These are phyloP conservation scores for Monosporascus cannonballus DNA, from an alignment of 2,329 filamentous ascomycete species.

Conservation along the genomic window DNA sequence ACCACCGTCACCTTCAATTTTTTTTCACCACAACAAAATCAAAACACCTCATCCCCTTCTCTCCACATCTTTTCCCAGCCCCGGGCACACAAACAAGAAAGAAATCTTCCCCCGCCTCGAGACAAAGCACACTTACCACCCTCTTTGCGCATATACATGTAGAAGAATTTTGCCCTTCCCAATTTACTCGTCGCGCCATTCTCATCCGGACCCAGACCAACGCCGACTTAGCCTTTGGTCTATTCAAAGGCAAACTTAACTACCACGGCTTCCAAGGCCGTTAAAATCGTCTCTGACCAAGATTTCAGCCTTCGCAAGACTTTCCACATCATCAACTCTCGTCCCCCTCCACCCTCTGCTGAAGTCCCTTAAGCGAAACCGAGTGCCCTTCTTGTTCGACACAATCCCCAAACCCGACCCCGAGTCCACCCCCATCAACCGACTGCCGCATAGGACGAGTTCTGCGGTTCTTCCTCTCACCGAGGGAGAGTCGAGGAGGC, in stretches of 20 bases:
- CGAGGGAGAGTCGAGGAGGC: slow-evolving; percentile 99
- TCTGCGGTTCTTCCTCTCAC: slow-evolving; percentile 97
- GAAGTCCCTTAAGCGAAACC: slow-evolving; percentile 39
- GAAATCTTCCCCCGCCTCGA: too few species aligned
- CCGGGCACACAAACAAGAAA: too few species aligned
- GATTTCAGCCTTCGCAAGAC: slow-evolving; percentile 62
- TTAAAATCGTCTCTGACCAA: slow-evolving; percentile 58
- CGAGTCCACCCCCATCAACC: slow-evolving; percentile 55
- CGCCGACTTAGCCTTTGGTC: slow-evolving; percentile 55
- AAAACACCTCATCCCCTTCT: too few species aligned
- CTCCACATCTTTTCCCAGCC: too few species aligned
- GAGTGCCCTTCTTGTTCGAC: slow-evolving; percentile 47
- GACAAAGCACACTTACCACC: too few species aligned
- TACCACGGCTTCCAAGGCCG: slow-evolving; percentile 60
- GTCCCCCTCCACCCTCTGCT: slow-evolving; percentile 51
- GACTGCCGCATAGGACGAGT: slow-evolving; percentile 99
- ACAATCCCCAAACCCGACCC: slow-evolving; percentile 41
- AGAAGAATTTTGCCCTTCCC: not conserved
- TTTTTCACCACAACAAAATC: too few species aligned
- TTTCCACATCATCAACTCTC: slow-evolving; percentile 61
- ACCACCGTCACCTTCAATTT: too few species aligned
- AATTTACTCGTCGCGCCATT: slow-evolving; percentile 3
- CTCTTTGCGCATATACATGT: too few species aligned
- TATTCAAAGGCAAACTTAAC: slow-evolving; percentile 52
- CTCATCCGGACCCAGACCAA: not conserved